Base-by-base conservation (phyloP, 345 rosid species). In the Camelina hispida region DNA sequence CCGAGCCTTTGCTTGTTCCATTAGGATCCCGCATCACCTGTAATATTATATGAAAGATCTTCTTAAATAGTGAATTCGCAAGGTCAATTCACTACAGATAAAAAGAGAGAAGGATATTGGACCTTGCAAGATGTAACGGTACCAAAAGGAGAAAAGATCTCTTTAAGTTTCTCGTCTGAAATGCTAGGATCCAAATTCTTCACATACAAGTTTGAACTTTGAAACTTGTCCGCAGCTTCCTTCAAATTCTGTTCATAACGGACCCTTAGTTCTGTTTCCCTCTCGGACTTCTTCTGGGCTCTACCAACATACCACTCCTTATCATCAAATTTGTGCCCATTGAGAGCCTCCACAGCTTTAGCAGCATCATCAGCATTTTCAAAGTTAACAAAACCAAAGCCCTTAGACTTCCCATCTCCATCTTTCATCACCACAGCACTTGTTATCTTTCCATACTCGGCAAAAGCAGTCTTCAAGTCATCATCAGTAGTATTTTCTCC, bases 291-390 rank as follows among this genome's bases (percentile, higher is more conserved):
- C 86, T 91, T 93, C 82, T 86, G 93, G 55, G 97, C 98, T 82
- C 88, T 93, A 55, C 97, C 98, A 68, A 93, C 97, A 83, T 78
- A 93, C 98, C 96, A 93, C 81, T 93, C 96, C 79, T 88, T 91
- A 16, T 88, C 98, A 32, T 86, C 96, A 82, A 86, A 22, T 55
- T 84, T 88, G 62, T 81, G 84, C 9, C 97, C 97, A 62, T 88
- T 93, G 44, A 93, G 97, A 51, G 90, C 81, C 67, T 91, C 97
- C 46, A 89, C 97, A 71, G 98, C 88, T 77, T 55, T 83, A 63
- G 93, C 91, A 77, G 98, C 98, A 85, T 87, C 95, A 69, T 89
- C 95, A 48, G 89, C 73, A 80, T 84, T 83, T 75, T 91, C 97
- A 78, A 87, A 94, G 83, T 94, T 94, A 44, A 94, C 93, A 83